Conservation (phyloP, 805 yeast genomes). For the Cyberlindnera veronae region DNA sequence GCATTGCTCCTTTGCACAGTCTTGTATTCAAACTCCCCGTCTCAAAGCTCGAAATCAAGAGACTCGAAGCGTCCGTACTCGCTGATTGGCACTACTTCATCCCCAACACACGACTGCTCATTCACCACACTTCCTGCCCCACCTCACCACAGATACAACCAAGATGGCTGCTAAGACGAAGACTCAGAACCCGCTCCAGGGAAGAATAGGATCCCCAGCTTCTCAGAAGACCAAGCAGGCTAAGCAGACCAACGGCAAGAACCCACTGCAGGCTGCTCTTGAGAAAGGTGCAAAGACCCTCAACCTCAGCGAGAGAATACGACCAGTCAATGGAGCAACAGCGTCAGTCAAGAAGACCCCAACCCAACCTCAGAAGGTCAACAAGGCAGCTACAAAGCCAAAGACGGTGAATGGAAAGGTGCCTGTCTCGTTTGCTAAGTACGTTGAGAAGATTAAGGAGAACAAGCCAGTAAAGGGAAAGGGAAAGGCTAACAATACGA, state of each 20-base stretch:
- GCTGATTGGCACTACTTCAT: not conserved
- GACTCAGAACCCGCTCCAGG: conserved; percentile 9
- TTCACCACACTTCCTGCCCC: not conserved
- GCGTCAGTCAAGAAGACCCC: not conserved
- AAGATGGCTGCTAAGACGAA: conserved; percentile 9
- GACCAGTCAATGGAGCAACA: conserved; percentile 8
- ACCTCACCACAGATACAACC: too few species aligned
- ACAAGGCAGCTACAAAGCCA: not conserved
- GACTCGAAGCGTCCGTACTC: too few species aligned
- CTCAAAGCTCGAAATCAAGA: too few species aligned
- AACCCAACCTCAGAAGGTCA: not conserved
- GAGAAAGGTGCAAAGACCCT: conserved; percentile 5
- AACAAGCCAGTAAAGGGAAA: not conserved
- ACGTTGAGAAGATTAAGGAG: not conserved
- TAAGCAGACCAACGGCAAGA: not conserved
- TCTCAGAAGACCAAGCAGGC: not conserved
- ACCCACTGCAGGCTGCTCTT: conserved; percentile 12
- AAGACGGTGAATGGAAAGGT: not conserved
- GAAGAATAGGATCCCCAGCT: conserved; percentile 2
- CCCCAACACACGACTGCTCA: not conserved
- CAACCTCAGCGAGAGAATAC: conserved; percentile 11
- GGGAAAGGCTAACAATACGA: not conserved
- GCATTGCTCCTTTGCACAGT: too few species aligned
- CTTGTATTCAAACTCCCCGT: too few species aligned
- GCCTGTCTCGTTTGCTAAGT: conserved; percentile 13